Evolutionary conservation across 2,329 filamentous ascomycete species (phyloP).

Genomic region (Rutstroemia sp.): DNA sequence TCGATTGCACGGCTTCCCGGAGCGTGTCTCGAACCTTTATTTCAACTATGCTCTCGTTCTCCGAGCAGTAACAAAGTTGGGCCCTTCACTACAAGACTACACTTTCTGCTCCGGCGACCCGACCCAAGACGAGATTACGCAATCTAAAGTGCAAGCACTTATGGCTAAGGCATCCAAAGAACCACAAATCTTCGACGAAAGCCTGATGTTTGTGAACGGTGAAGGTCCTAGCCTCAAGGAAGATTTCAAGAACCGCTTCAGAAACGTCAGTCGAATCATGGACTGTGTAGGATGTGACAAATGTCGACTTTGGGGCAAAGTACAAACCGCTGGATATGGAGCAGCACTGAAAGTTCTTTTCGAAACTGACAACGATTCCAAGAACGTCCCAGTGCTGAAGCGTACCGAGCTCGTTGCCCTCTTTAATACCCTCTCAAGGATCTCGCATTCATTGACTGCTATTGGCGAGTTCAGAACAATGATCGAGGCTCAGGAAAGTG

Average conservation of each 20-base stretch:
- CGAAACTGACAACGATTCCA: conserved; percentile 65
- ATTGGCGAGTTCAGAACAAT: conserved; percentile 63
- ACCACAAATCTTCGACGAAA: conserved; percentile 88
- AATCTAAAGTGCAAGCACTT: conserved; percentile 72
- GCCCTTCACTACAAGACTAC: conserved; percentile 70
- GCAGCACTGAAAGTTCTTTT: conserved; percentile 94
- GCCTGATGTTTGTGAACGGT: conserved; percentile 82
- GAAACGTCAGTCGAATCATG: conserved; percentile 95
- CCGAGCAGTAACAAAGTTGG: conserved; percentile 84
- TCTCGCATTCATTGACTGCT: conserved; percentile 72
- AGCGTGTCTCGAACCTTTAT: conserved; percentile 94
- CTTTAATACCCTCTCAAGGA: conserved; percentile 85
- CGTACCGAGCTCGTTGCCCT: conserved; percentile 90
- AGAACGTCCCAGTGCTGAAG: conserved; percentile 62
- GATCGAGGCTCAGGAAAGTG: conserved; percentile 34
- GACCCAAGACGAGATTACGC: conserved; percentile 70
- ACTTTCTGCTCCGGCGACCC: conserved; percentile 88
- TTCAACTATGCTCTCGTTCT: conserved; percentile 98
- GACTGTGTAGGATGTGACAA: conserved; percentile 99
- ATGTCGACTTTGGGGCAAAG: conserved; percentile 94
- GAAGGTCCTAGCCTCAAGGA: conserved; percentile 78
- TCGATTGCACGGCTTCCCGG: conserved; percentile 76
- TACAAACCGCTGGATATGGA: conserved; percentile 91
- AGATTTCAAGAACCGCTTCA: conserved; percentile 94
- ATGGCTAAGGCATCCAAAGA: conserved; percentile 61